A percentile compares a stretch with the other conserved stretches of the same genome.
phyloP scores from a whole-genome alignment of 371 early-diverging fungal genomes.

The Mucor lusitanicus region DNA sequence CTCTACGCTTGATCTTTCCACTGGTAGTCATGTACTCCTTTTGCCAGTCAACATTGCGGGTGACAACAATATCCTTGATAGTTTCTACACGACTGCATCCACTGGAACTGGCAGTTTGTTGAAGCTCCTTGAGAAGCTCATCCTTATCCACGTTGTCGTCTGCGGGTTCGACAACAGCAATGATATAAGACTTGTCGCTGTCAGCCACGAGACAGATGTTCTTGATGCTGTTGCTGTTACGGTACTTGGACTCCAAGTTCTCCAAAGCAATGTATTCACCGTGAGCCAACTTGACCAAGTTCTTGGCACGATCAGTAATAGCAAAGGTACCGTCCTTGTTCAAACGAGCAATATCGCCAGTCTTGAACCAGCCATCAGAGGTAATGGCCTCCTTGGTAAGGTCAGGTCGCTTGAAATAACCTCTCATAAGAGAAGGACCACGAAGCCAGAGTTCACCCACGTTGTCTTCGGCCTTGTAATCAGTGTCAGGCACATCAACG shows the following conservation, averaged over 20 bases:
- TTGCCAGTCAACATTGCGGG: constrained; percentile 47
- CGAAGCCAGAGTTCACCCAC: constrained; percentile 86
- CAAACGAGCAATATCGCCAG: constrained; percentile 92
- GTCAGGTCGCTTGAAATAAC: constrained; percentile 81
- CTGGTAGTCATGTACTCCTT: constrained; percentile 59
- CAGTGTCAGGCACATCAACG: constrained; percentile 79
- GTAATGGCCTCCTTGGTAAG: constrained; percentile 81
- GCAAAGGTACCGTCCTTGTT: constrained; percentile 68
- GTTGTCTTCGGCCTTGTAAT: constrained; percentile 71
- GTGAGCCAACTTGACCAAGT: constrained; percentile 82
- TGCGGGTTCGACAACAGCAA: constrained; percentile 72
- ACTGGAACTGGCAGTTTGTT: constrained; percentile 41
- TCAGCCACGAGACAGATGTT: constrained; percentile 86
- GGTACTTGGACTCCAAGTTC: constrained; percentile 88
- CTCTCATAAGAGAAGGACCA: constrained; percentile 89
- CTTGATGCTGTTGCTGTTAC: constrained; percentile 66
- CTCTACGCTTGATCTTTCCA: constrained; percentile 60
- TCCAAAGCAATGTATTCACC: constrained; percentile 98
- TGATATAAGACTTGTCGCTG: constrained; percentile 57
- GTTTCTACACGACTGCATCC: constrained; percentile 56
- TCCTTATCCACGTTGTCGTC: constrained; percentile 44
- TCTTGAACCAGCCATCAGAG: constrained; percentile 92
- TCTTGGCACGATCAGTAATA: constrained; percentile 88
- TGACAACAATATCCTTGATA: constrained; percentile 50
- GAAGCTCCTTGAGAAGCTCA: constrained; percentile 44